Conservation (phyloP, 2,329 filamentous ascomycete genomes). For the Stagonosporopsis cucurbitacearum region DNA sequence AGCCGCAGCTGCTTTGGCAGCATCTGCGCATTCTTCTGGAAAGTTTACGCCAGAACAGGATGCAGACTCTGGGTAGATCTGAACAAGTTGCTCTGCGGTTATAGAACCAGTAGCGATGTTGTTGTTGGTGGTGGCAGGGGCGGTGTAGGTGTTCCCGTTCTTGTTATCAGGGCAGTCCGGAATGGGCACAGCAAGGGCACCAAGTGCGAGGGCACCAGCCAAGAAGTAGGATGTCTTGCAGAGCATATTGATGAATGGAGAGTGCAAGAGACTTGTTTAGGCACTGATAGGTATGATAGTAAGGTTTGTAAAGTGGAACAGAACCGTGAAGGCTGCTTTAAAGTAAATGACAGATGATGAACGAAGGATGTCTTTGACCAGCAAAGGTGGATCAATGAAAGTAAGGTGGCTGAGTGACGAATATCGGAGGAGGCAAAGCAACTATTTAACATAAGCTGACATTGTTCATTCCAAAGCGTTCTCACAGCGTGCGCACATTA, state of each 20-base stretch:
- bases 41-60: conserved; percentile 58
- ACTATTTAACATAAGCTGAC: conserved; percentile 12
- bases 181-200: conserved; percentile 35
- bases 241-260: conserved; percentile 30
- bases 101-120: conserved; percentile 17
- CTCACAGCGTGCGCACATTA: neutral
- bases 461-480: conserved; percentile 6
- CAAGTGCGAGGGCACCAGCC: conserved; percentile 48
- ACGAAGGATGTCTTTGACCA: conserved; percentile 14
- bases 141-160: neutral
- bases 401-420: conserved; percentile 13
- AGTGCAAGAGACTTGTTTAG: neutral
- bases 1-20: conserved; percentile 64
- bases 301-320: neutral
- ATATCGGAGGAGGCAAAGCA: conserved; percentile 9
- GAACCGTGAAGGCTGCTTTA: conserved; percentile 3
- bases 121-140: conserved; percentile 6
- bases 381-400: conserved; percentile 19
- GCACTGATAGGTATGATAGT: neutral
- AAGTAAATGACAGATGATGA: conserved; percentile 15
- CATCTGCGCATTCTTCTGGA: conserved; percentile 64
- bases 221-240: conserved; percentile 31
- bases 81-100: conserved; percentile 48
- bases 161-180: conserved; percentile 11
- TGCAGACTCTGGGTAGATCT: conserved; percentile 64